These are phyloP conservation scores for Iris pallida DNA, from an alignment of 116 monocot genomes.

Conservation along the genomic window DNA sequence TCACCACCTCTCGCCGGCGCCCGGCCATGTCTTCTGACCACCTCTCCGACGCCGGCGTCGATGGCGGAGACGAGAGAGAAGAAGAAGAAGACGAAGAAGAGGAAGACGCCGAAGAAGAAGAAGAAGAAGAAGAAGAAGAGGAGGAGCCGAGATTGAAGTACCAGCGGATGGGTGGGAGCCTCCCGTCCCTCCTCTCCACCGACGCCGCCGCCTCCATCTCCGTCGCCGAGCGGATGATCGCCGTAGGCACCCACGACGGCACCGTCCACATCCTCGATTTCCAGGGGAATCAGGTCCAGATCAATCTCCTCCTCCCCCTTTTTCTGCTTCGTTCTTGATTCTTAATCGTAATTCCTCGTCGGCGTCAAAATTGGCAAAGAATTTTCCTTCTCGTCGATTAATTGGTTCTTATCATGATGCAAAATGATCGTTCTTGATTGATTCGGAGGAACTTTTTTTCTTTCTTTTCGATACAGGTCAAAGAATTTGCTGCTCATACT, in stretches of 20 bases:
- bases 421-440: no score
- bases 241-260: conserved; percentile 94
- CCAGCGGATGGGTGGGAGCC: conserved; percentile 90
- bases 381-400: no score
- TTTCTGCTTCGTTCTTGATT: no score
- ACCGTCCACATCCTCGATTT: conserved; percentile 96
- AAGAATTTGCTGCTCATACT: conserved; percentile 79
- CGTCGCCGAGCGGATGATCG: conserved; percentile 92
- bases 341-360: no score
- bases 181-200: conserved; percentile 72
- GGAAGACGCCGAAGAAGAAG: conserved; percentile 44
- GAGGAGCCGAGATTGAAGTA: conserved; percentile 97
- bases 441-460: conserved; percentile 2
- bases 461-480: conserved; percentile 47
- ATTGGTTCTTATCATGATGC: no score
- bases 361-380: no score
- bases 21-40: conserved; percentile 26
- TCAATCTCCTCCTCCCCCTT: neutral
- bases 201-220: conserved; percentile 81
- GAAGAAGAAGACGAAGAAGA: conserved; percentile 58
- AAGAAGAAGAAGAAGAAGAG: conserved; percentile 58
- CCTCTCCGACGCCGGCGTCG: conserved; percentile 62
- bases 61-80: conserved; percentile 62
- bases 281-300: conserved; percentile 90
- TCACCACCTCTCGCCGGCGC: conserved; percentile 11